Evolutionary conservation across 495 filamentous ascomycete species (phyloP).

Genomic region (Tuber magnatum): DNA sequence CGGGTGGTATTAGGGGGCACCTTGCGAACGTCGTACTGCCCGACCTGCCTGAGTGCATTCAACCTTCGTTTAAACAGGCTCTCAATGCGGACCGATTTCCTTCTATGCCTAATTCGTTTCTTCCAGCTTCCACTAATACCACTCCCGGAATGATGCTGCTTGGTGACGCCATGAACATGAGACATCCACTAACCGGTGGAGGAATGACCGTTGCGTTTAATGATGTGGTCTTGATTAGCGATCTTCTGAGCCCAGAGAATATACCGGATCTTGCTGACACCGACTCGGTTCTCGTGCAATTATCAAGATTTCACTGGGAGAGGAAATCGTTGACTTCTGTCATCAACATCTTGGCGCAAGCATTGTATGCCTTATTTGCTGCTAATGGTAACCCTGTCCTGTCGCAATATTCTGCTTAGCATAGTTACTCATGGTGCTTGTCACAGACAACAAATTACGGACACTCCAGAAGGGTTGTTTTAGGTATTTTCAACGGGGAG

Average conservation of each 20-base stretch:
- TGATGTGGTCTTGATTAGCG: conserved; percentile 69
- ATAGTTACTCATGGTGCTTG: conserved; percentile 17
- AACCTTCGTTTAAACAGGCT: conserved; percentile 66
- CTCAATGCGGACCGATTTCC: conserved; percentile 61
- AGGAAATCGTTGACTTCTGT: conserved; percentile 72
- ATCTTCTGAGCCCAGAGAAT: conserved; percentile 58
- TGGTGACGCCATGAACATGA: conserved; percentile 94
- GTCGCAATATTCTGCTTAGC: not conserved
- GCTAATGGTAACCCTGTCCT: conserved; percentile 53
- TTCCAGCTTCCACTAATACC: conserved; percentile 63
- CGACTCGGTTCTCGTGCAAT: conserved; percentile 55
- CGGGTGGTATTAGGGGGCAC: conserved; percentile 77
- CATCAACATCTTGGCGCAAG: conserved; percentile 93
- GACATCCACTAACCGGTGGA: conserved; percentile 86
- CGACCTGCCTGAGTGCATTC: conserved; percentile 60
- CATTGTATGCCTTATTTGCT: conserved; percentile 83
- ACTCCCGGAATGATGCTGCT: conserved; percentile 71
- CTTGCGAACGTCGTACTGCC: conserved; percentile 70
- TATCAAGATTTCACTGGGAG: conserved; percentile 76
- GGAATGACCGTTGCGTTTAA: conserved; percentile 95
- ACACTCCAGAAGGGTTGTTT: conserved; percentile 89
- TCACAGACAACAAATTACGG: conserved; percentile 59
- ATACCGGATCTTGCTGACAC: conserved; percentile 66
- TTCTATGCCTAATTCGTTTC: conserved; percentile 90
- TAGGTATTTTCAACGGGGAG: conserved; percentile 77